Percentiles rank a stretch among this genome's conserved stretches.
Evolutionary conservation across 208 protist species (phyloP).

Genomic region (Zelonia costaricensis): DNA sequence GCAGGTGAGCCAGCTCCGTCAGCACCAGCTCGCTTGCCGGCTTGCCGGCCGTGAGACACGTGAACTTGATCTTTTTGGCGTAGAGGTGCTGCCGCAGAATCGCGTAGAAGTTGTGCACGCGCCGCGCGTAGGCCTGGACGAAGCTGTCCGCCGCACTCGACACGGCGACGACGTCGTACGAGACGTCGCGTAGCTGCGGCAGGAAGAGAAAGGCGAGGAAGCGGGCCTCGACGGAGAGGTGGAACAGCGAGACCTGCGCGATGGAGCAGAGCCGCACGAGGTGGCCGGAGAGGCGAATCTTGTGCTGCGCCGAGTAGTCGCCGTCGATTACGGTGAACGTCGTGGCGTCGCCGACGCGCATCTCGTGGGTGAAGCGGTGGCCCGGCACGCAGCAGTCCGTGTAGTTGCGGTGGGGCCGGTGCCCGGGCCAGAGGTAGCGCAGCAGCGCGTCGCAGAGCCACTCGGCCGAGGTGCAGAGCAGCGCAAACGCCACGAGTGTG

Average conservation of each 20-base stretch:
- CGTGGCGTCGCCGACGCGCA: conserved; percentile 27
- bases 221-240: conserved; percentile 76
- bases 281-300: conserved; percentile 49
- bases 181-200: conserved; percentile 88
- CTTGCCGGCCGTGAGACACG: conserved; percentile 59
- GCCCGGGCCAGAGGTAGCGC: conserved; percentile 38
- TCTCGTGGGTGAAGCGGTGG: conserved; percentile 38
- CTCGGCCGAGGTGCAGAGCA: conserved; percentile 77
- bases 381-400: conserved; percentile 63
- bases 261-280: conserved; percentile 67
- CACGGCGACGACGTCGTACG: conserved; percentile 70
- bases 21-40: conserved; percentile 83
- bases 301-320: conserved; percentile 23
- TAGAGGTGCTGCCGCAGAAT: conserved; percentile 66
- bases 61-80: conserved; percentile 68
- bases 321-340: conserved; percentile 6
- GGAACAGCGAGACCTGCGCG: conserved; percentile 83
- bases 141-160: conserved; percentile 77
- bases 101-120: conserved; percentile 71
- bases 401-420: conserved; percentile 23
- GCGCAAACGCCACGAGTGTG: conserved; percentile 64
- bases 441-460: conserved; percentile 71
- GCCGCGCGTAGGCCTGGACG: conserved; percentile 79
- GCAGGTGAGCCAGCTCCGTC: conserved; percentile 76
- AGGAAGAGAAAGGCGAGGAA: conserved; percentile 80